Evolutionary conservation across 257 asterid species (phyloP), one percentile per base, ranked within the genome.

Genomic region (Salvia hispanica): DNA sequence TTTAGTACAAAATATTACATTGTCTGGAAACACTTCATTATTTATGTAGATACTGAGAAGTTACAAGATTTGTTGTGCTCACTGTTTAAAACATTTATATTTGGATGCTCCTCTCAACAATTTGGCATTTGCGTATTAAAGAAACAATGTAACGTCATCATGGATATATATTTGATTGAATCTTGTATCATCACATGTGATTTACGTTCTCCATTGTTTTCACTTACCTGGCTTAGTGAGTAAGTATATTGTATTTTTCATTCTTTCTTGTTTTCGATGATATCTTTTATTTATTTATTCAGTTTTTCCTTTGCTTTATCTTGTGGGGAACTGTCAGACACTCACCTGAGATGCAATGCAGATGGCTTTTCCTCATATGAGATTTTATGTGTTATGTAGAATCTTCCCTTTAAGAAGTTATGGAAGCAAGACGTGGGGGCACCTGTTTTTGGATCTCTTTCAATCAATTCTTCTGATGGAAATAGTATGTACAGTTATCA

Each of bases 361-460:
- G 6, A 8, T 55, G 34, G 7, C 58, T 59, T 28, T 12, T 68
- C 36, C 64, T 75, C 55, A 73, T 40, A 36, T 50, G 61, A 50
- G 40, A 67, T 60, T 71, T 18, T 67, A 16, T 71, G 61, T 74
- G 74, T 67, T 47, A 50, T 77, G 79, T 79, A 91, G 97, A 78
- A 74, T 59, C 70, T 44, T 48, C 86, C 90, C 43, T 88, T 80
- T 66, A 55, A 77, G 78, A 77, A 76, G 79, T 70, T 78, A 60
- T 93, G 98, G 98, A 69, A 78, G 78, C 83, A 66, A 73, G 93
- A 90, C 62, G 69, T 90, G 80, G 94, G 91, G 75, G 92, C 90
- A 47, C 96, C 98, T 66, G 71, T 90, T 64, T 93, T 93, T 80
- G 91, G 88, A 59, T 90, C 96, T 70, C 90, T 90, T 73, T 76